These are phyloP conservation scores for Protea cynaroides DNA, from an alignment of 164 flowering plant species.

Conservation along the genomic window DNA sequence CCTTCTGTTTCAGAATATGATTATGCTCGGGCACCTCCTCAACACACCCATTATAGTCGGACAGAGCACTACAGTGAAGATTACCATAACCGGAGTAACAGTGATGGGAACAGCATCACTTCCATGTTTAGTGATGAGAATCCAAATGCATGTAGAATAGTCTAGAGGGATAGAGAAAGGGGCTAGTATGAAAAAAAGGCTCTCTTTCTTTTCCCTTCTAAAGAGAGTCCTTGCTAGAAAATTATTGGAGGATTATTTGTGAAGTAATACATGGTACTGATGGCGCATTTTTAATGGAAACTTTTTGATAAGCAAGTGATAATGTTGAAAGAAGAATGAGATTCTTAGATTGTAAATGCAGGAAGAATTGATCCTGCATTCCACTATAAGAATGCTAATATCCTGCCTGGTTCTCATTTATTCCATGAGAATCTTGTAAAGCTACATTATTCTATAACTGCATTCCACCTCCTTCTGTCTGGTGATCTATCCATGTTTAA, in stretches of 20 bases:
- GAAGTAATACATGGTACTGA: constrained; percentile 6
- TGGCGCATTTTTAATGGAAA: neutral
- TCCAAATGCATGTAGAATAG: constrained; percentile 84
- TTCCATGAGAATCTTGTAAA: constrained; percentile 10
- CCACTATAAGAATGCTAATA: constrained; percentile 22
- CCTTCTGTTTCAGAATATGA: constrained; percentile 29
- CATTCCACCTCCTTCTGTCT: neutral
- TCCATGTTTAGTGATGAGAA: constrained; percentile 92
- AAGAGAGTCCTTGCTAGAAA: constrained; percentile 10
- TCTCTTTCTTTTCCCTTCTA: constrained; percentile 12
- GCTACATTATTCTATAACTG: constrained; percentile 10
- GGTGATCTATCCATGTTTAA: neutral
- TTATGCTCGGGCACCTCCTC: constrained; percentile 38
- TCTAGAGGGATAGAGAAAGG: constrained; percentile 22
- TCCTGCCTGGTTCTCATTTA: constrained; percentile 11
- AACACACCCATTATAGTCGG: constrained; percentile 23
- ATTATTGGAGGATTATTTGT: constrained; percentile 3
- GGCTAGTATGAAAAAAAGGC: neutral
- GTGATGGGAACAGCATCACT: constrained; percentile 46
- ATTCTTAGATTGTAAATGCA: constrained; percentile 38
- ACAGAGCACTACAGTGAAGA: constrained; percentile 39
- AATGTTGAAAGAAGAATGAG: constrained; percentile 24
- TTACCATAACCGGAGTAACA: constrained; percentile 25
- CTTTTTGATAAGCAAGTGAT: constrained; percentile 3
- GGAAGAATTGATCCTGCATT: constrained; percentile 42